These are phyloP conservation scores for Mycena filopes DNA, from an alignment of 768 basidiomycete species.

Conservation along the genomic window DNA sequence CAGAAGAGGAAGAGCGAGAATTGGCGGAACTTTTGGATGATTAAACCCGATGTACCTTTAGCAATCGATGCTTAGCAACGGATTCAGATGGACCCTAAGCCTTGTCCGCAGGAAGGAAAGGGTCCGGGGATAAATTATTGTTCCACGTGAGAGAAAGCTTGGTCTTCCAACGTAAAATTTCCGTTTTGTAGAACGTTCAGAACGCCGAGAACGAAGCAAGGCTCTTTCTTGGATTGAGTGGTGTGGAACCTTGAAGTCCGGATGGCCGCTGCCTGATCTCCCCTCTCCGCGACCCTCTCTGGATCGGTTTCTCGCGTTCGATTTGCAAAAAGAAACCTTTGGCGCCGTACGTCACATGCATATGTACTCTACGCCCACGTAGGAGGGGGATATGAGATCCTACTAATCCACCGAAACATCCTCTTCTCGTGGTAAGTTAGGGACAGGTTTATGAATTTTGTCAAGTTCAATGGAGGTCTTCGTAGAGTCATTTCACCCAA, in stretches of 20 bases:
- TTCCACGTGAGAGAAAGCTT: slow-evolving; percentile 52
- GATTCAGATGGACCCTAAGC: slow-evolving; percentile 9
- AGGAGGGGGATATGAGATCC: slow-evolving; percentile 7
- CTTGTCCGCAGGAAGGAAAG: slow-evolving; percentile 62
- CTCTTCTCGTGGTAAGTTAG: slow-evolving; percentile 61
- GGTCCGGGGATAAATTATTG: slow-evolving; percentile 58
- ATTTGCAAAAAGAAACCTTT: slow-evolving; percentile 61
- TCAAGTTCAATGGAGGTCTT: slow-evolving; percentile 58
- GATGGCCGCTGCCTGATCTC: slow-evolving; percentile 60
- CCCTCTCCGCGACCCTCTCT: slow-evolving; percentile 62
- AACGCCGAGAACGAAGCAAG: slow-evolving; percentile 58
- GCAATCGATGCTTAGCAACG: not conserved
- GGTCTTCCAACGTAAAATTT: slow-evolving; percentile 58
- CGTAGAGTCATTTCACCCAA: slow-evolving; percentile 59
- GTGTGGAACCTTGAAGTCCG: slow-evolving; percentile 51
- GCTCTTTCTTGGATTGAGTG: slow-evolving; percentile 56
- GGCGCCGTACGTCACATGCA: not conserved
- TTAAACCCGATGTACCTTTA: slow-evolving; percentile 22
- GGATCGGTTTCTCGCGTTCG: slow-evolving; percentile 59
- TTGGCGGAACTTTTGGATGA: slow-evolving; percentile 77
- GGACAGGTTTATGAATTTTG: slow-evolving; percentile 59
- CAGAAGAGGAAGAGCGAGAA: slow-evolving; percentile 92
- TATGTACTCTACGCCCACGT: not conserved
- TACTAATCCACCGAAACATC: slow-evolving; percentile 61
- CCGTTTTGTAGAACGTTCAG: slow-evolving; percentile 55